Evolutionary conservation across 257 asterid species (phyloP).

Genomic region (Nemophila menziesii): DNA sequence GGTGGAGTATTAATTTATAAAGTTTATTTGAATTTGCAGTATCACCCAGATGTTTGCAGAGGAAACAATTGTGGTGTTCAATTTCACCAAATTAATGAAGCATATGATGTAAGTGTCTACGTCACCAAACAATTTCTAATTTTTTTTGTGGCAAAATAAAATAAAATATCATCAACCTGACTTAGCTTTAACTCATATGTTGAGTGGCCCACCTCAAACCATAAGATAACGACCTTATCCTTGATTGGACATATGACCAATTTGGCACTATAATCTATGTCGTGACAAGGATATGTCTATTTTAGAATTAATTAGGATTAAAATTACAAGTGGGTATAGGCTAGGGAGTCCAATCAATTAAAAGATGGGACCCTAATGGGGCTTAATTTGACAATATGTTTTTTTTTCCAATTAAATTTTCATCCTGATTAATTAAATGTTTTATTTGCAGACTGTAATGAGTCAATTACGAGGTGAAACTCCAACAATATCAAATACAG

Average conservation of each 20-base stretch:
- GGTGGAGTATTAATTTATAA: not conserved
- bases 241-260: too few species aligned
- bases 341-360: too few species aligned
- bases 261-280: too few species aligned
- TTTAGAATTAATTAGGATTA: too few species aligned
- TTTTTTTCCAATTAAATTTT: too few species aligned
- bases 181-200: not conserved
- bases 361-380: too few species aligned
- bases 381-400: too few species aligned
- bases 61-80: slow-evolving; percentile 45
- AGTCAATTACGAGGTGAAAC: slow-evolving; percentile 42
- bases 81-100: slow-evolving; percentile 66
- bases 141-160: not conserved
- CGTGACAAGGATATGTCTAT: too few species aligned
- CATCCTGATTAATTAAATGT: too few species aligned
- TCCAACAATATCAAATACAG: slow-evolving; percentile 9
- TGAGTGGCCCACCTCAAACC: too few species aligned
- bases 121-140: not conserved
- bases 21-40: slow-evolving; percentile 34
- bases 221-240: too few species aligned
- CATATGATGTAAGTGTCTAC: slow-evolving; percentile 60
- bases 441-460: slow-evolving; percentile 55
- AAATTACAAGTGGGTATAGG: too few species aligned
- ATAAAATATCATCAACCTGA: not conserved
- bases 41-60: slow-evolving; percentile 92